Evolutionary conservation across 257 asterid genomes (phyloP), one percentile per base, ranked within the genome.

Genomic region (Solanum microdontum): DNA sequence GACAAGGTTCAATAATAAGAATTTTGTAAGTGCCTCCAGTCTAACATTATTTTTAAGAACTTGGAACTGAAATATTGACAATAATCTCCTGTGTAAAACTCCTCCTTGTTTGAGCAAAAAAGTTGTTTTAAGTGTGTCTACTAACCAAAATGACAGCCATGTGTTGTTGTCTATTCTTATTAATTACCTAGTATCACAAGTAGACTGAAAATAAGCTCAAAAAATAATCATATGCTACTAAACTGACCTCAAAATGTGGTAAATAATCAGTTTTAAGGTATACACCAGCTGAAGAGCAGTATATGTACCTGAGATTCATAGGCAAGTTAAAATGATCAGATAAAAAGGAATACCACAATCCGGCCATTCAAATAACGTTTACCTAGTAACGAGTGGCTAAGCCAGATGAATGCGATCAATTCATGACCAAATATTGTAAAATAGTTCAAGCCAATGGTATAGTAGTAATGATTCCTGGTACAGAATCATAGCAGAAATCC

Each of bases 251-350:
- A 88, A 69, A 93, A 87, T 95, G 98, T 66, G 98, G 98, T 48
- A 83, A 92, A 89, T 84, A 90, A 87, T 95, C 98, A 30, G 97
- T 40, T 93, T 95, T 94, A 84, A 95, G 95, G 94, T 95, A 95
- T 82, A 95, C 98, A 36, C 98, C 98, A 58, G 98, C 98, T 24
- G 98, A 95, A 77, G 98, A 95, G 93, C 98, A 95, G 93, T 95
- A 95, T 89, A 95, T 95, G 92, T 92, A 95, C 97, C 98, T 95
- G 93, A 23, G 89, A 87, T 84, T 88, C 80, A 17, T 26, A 75
- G 82, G 23, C 2, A 19, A 37, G 6, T 33, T 24, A 30, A 73
- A 74, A 77, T 14, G 48, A 86, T 28, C 68, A 48, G 43, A 48
- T 17, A 82, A 24, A 40, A 77, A 28, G 19, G 11, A 48, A 82